Conservation (phyloP, 179 eudicot species). For the Patellifolia procumbens region DNA sequence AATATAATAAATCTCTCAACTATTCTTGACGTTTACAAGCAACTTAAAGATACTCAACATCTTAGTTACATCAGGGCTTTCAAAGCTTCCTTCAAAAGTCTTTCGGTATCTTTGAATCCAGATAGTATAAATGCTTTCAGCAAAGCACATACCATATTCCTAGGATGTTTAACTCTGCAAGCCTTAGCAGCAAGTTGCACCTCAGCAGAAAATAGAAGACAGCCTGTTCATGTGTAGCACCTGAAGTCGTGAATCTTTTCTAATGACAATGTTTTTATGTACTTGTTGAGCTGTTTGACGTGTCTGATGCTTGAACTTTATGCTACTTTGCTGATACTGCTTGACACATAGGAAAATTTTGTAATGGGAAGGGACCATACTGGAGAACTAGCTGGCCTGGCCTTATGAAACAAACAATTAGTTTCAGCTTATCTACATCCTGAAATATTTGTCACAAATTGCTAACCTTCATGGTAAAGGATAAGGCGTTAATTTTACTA, state of each 20-base stretch:
- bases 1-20: too few species aligned
- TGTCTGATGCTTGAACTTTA: background rate
- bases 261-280: background rate
- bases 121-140: too few species aligned
- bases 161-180: too few species aligned
- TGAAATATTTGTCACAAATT: background rate
- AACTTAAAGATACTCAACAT: too few species aligned
- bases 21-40: too few species aligned
- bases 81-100: too few species aligned
- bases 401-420: background rate
- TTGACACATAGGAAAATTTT: background rate
- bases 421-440: background rate
- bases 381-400: background rate
- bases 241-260: background rate
- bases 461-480: background rate
- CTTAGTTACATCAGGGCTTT: too few species aligned
- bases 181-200: too few species aligned
- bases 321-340: background rate
- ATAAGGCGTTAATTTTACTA: background rate
- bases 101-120: too few species aligned
- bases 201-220: too few species aligned
- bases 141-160: too few species aligned
- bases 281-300: constrained; percentile 2
- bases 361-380: background rate
- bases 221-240: too few species aligned